A percentile compares a stretch with the other conserved stretches of the same genome.
phyloP scores from a whole-genome alignment of 225 moss, liverwort and hornwort species.

The Takakia lepidozioides region DNA sequence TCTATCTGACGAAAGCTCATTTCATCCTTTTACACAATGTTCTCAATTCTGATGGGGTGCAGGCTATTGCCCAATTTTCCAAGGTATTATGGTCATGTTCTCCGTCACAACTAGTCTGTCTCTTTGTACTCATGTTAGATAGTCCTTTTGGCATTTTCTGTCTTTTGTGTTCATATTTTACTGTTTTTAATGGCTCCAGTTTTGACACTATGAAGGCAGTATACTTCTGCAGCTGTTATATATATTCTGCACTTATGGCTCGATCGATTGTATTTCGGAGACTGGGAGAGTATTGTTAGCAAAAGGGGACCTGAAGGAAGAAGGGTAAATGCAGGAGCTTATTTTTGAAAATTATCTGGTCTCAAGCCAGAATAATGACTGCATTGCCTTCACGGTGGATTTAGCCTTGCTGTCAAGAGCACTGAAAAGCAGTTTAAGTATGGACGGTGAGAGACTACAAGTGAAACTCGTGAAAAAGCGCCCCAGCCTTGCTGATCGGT shows the following conservation, averaged over 20 bases:
- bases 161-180: neutral
- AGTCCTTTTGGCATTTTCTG: neutral
- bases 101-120: no score
- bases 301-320: no score
- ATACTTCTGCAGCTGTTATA: no score
- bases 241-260: no score
- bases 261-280: no score
- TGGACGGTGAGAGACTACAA: conserved; percentile 84
- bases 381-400: conserved; percentile 87
- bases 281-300: no score
- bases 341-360: conserved; percentile 84
- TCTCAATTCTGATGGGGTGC: conserved; percentile 84
- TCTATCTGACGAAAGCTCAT: conserved; percentile 71
- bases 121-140: no score
- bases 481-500: conserved; percentile 65
- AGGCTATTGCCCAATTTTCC: conserved; percentile 90
- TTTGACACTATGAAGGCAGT: no score
- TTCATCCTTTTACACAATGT: conserved; percentile 86
- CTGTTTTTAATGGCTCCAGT: no score
- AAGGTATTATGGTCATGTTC: conserved; percentile 39
- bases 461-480: conserved; percentile 93
- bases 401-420: conserved; percentile 78
- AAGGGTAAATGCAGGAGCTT: conserved; percentile 45
- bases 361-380: conserved; percentile 78
- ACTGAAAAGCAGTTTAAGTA: conserved; percentile 88